Percentiles rank a stretch among this genome's conserved stretches.
These are phyloP conservation scores for Porosira glacialis DNA, from an alignment of 352 stramenopile genomes.

Conservation along the genomic window DNA sequence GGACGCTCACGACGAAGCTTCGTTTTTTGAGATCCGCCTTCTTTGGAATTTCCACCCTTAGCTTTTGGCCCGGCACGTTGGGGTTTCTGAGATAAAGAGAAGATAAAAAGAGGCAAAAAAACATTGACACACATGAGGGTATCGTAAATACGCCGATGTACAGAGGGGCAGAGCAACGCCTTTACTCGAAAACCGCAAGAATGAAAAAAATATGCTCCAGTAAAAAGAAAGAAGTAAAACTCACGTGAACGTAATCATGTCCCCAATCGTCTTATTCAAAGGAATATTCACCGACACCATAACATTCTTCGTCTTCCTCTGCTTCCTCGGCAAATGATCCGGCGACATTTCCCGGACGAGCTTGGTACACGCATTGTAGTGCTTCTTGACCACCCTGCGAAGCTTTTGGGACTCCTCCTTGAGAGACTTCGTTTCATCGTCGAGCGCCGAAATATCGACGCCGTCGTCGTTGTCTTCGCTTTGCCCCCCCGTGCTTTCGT, in stretches of 20 bases:
- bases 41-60: slow-evolving; percentile 70
- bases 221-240: slow-evolving; percentile 17
- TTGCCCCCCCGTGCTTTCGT: too few relatives aligned
- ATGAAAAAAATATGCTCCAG: too few relatives aligned
- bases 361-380: slow-evolving; percentile 45
- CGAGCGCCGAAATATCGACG: too few relatives aligned
- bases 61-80: slow-evolving; percentile 66
- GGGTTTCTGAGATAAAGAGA: slow-evolving; percentile 78
- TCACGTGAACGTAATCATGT: slow-evolving; percentile 69
- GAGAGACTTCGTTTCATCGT: too few relatives aligned
- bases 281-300: slow-evolving; percentile 64
- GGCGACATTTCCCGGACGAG: slow-evolving; percentile 61
- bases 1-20: slow-evolving; percentile 70
- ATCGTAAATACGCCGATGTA: too few relatives aligned
- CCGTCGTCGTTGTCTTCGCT: too few relatives aligned
- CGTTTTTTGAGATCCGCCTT: slow-evolving; percentile 50
- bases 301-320: slow-evolving; percentile 51
- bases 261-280: slow-evolving; percentile 60
- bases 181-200: slow-evolving; percentile 3
- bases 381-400: slow-evolving; percentile 24
- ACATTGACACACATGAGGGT: too few relatives aligned
- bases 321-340: slow-evolving; percentile 64
- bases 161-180: too few relatives aligned
- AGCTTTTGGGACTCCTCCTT: slow-evolving; percentile 21
- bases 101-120: too few relatives aligned